Conservation (phyloP, 2,329 filamentous ascomycete genomes). For the Torrubiella hemipterigena region DNA sequence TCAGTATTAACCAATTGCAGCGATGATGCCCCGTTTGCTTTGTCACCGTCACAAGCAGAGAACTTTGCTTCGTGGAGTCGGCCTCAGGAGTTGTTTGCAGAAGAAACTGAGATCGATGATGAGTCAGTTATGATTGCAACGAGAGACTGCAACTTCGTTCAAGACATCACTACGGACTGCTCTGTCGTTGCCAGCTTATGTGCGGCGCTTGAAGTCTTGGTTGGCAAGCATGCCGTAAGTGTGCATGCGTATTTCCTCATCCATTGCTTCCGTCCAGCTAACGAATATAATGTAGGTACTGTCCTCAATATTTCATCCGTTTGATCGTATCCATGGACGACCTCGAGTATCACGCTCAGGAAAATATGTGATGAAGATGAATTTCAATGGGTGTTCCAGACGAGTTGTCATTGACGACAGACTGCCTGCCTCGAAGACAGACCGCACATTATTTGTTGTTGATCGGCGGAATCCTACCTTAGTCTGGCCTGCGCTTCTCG, state of each 20-base stretch:
- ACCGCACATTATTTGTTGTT: constrained; percentile 72
- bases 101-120: constrained; percentile 15
- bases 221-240: constrained; percentile 55
- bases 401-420: constrained; percentile 82
- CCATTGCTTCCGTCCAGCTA: neutral
- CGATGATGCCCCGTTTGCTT: constrained; percentile 54
- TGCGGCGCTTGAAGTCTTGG: constrained; percentile 59
- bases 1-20: constrained; percentile 27
- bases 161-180: constrained; percentile 92
- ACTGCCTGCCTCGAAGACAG: constrained; percentile 64
- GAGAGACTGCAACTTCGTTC: constrained; percentile 67
- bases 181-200: constrained; percentile 94
- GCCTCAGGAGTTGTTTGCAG: constrained; percentile 53
- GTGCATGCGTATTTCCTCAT: neutral
- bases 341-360: constrained; percentile 64
- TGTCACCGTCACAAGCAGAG: constrained; percentile 62
- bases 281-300: constrained; percentile 42
- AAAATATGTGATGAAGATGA: constrained; percentile 83
- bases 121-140: constrained; percentile 42
- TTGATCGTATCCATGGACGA: constrained; percentile 41
- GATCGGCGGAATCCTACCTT: constrained; percentile 72
- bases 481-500: constrained; percentile 83
- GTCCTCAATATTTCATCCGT: constrained; percentile 63
- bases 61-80: constrained; percentile 81
- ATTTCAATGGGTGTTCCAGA: constrained; percentile 90